Evolutionary conservation across 306 rosid genomes (phyloP).

Genomic region (Begonia loranthoides): DNA sequence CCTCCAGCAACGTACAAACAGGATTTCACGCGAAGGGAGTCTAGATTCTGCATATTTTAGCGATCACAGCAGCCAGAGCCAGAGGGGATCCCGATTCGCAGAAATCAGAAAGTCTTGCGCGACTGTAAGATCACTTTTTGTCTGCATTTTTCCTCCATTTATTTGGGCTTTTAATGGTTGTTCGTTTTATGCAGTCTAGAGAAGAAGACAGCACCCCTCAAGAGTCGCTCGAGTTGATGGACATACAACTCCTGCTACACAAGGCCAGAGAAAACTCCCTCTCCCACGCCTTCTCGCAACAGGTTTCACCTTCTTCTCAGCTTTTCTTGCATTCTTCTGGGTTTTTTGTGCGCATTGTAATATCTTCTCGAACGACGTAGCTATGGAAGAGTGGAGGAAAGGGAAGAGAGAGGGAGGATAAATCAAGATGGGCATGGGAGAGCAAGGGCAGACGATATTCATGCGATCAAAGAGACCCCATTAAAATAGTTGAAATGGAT

Average conservation of each 20-base stretch:
- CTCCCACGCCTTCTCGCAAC: conserved; percentile 32
- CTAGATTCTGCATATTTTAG: conserved; percentile 12
- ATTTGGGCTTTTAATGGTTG: neutral
- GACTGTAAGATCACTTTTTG: too few relatives aligned
- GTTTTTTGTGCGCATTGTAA: too few relatives aligned
- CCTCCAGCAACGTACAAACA: conserved; percentile 21
- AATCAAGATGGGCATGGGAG: conserved; percentile 13
- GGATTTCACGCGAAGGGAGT: conserved; percentile 22
- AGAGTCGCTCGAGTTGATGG: conserved; percentile 12
- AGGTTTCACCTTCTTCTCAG: conserved; percentile 13
- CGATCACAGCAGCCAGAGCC: conserved; percentile 14
- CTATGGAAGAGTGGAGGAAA: conserved; percentile 18
- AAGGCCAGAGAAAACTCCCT: conserved; percentile 26
- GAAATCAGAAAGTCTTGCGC: neutral
- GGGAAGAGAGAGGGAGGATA: conserved; percentile 18
- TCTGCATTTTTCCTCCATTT: neutral
- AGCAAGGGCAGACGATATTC: conserved; percentile 24
- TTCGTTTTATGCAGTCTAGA: conserved; percentile 19
- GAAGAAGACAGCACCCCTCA: conserved; percentile 19
- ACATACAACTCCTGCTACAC: conserved; percentile 20
- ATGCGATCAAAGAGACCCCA: conserved; percentile 23
- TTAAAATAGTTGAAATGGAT: conserved; percentile 48
- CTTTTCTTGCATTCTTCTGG: too few relatives aligned
- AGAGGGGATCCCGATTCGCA: conserved; percentile 21
- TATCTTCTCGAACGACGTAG: neutral